Percentiles rank a stretch among this genome's conserved stretches.
These are phyloP conservation scores for Coleophoma eucalyptorum DNA, from an alignment of 2,329 filamentous ascomycete species.

Conservation along the genomic window DNA sequence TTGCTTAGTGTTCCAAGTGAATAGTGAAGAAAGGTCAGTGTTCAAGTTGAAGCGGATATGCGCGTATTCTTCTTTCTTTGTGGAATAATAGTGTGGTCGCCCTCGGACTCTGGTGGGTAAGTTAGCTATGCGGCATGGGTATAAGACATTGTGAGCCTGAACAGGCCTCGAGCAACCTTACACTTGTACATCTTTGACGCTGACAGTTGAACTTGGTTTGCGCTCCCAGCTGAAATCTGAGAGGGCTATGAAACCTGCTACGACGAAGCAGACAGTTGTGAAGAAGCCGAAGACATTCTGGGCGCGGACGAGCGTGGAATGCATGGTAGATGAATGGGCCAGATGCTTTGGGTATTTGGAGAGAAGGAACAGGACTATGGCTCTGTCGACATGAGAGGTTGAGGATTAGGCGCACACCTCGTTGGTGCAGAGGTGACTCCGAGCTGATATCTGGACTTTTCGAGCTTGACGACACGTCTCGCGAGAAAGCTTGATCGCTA, in stretches of 20 bases:
- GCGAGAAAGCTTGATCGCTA: background rate
- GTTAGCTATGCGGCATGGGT: background rate
- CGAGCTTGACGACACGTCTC: background rate
- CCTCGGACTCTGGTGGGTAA: conserved; percentile 65
- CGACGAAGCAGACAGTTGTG: conserved; percentile 83
- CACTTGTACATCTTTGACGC: conserved; percentile 80
- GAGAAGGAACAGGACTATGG: background rate
- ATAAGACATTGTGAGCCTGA: background rate
- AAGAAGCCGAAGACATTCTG: conserved; percentile 98
- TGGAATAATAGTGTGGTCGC: conserved; percentile 91
- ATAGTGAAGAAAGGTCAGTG: conserved; percentile 85
- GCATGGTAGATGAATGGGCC: conserved; percentile 51
- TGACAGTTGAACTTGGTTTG: conserved; percentile 60
- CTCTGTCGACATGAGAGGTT: too few species aligned
- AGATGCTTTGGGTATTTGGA: background rate
- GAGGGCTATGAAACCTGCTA: conserved; percentile 75
- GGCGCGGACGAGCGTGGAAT: conserved; percentile 77
- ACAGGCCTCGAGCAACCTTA: conserved; percentile 37
- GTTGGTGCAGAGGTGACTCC: too few species aligned
- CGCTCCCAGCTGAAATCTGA: conserved; percentile 72
- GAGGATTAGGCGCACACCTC: too few species aligned
- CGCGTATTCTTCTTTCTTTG: conserved; percentile 93
- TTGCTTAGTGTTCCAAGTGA: conserved; percentile 99
- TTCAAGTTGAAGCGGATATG: conserved; percentile 91
- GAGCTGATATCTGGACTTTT: background rate